Percentiles rank a stretch among this genome's conserved stretches.
Conservation (phyloP, 768 basidiomycete genomes). For the Tubosaeta brunneosetosa region DNA sequence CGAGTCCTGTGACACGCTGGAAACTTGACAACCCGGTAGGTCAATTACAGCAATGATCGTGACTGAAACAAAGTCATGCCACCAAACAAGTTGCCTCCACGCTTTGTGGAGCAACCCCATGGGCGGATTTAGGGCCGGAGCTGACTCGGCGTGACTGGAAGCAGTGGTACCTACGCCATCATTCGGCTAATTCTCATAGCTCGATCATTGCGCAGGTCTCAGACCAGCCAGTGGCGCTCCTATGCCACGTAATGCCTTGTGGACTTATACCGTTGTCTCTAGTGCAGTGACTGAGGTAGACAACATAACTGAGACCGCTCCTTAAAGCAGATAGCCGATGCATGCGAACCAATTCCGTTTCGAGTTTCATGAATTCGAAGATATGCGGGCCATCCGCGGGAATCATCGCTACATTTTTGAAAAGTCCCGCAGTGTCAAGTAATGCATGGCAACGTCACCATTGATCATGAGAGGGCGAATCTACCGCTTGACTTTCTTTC, state of each 20-base stretch:
- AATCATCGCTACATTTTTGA: not conserved
- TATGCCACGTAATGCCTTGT: not conserved
- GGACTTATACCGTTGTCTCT: not conserved
- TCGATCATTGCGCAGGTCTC: not conserved
- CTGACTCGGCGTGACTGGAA: not conserved
- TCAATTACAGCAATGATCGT: not conserved
- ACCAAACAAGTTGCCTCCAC: not conserved
- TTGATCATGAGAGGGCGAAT: not conserved
- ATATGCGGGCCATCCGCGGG: not conserved
- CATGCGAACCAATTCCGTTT: not conserved
- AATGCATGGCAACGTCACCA: not conserved
- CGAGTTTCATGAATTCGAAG: not conserved
- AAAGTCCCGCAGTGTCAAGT: not conserved
- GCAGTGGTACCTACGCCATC: not conserved
- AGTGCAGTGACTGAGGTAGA: not conserved
- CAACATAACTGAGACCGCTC: not conserved
- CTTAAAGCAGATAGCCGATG: not conserved
- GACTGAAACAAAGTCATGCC: not conserved
- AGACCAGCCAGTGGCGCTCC: not conserved
- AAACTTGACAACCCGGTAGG: not conserved
- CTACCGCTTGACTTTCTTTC: conserved; percentile 39
- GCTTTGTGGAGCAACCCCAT: not conserved
- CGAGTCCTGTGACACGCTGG: not conserved
- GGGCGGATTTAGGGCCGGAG: not conserved
- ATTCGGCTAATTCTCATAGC: not conserved